Evolutionary conservation across 1,284 basidiomycete species (phyloP), one percentile per base, ranked within the genome.

Genomic region (Xerocomus minutiporus): DNA sequence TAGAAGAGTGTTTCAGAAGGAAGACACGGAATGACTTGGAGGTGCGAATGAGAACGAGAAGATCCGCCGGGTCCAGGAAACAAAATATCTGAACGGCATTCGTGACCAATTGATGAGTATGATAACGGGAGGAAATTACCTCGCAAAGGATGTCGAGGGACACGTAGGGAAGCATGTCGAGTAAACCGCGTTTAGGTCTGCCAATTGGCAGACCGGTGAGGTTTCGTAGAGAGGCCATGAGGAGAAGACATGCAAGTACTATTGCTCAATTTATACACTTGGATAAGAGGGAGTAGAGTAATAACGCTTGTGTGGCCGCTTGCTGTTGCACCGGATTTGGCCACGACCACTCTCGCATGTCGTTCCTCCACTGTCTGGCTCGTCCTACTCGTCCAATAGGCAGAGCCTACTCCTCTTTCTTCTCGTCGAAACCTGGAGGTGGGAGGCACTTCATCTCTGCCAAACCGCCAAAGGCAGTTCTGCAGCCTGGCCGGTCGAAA

Each of bases 371-470:
- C 58, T 79, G 80, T 51, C 66, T 84, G 53, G 67, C 81, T 47
- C 78, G 71, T 47, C 74, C 75, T 56, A 15, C 55, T 29, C 62
- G 35, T 36, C 44, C 57, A 25, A 52, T 49, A 46, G 64, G 79
- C 51, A 79, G 88, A 64, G 69, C 81, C 15, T 90, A 88, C 62
- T 90, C 85, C 7, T 84, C 86, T 3, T 85, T 86, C 60, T 90
- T 88, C 71, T 89, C 86, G 12, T 83, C 82, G 32, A 87, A 87
- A 61, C 75, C 85, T 2, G 86, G 86, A 3, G 83, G 86, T 15
- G 86, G 87, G 23, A 77, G 86, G 28, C 85, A 84, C 63, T 86
- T 88, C 67, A 83, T 84, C 56, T 80, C 86, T 6, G 71, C 85
- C 12, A 89, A 88, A 67, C 73, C 83, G 28, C 73, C 81, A 55